A percentile compares a stretch with the other conserved stretches of the same genome.
phyloP scores from a whole-genome alignment of 2,329 filamentous ascomycete genomes.

The Aciculosporium take region DNA sequence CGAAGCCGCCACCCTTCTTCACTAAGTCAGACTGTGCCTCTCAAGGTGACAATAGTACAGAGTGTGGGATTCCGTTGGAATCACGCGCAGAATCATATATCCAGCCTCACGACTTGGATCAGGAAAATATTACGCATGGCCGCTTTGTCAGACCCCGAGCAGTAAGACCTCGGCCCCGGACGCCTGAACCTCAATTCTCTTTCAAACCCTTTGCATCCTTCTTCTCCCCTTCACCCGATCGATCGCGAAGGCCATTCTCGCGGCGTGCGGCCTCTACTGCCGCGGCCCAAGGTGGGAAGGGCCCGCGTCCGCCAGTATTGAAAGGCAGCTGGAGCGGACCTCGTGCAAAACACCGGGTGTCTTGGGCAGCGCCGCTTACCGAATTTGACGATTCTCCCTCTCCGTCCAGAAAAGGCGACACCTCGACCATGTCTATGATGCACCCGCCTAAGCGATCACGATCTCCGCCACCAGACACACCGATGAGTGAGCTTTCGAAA shows the following conservation, averaged over 20 bases:
- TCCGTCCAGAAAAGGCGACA: not conserved
- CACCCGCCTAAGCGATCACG: conserved; percentile 11
- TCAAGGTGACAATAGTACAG: not conserved
- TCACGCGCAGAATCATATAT: not conserved
- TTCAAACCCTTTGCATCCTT: conserved; percentile 40
- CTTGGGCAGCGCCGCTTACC: conserved; percentile 4
- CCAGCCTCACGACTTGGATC: not conserved
- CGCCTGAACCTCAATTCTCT: conserved; percentile 32
- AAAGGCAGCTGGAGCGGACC: conserved; percentile 14
- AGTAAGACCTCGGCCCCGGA: conserved; percentile 15
- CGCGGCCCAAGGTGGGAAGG: not conserved
- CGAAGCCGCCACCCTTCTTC: not conserved
- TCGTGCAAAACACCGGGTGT: not conserved
- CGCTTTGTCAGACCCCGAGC: not conserved
- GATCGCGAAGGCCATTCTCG: conserved; percentile 4
- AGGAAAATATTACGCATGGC: not conserved
- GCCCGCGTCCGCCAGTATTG: conserved; percentile 17
- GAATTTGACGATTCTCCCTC: not conserved
- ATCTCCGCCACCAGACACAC: conserved; percentile 30
- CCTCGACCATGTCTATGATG: too few species aligned
- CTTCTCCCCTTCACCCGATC: conserved; percentile 33
- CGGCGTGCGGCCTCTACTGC: not conserved
- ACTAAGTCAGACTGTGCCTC: too few species aligned
- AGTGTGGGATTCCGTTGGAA: conserved; percentile 13
- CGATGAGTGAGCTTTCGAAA: conserved; percentile 19